A percentile compares a stretch with the other conserved stretches of the same genome.
phyloP scores from a whole-genome alignment of 805 yeast species.

The Yarrowia alimentaria region DNA sequence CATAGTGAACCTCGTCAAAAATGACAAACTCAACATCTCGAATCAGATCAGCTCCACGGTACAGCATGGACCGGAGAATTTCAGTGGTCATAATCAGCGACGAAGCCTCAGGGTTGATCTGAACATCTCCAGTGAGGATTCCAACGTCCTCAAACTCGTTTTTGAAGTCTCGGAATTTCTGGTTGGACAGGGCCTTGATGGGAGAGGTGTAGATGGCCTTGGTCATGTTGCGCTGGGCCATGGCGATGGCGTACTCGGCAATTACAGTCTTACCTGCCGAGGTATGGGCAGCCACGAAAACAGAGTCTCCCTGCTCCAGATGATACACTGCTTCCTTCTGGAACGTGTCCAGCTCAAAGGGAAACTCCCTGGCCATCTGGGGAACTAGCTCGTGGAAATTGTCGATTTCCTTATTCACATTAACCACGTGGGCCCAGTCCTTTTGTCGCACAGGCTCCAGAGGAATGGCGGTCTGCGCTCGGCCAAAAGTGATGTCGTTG shows the following conservation, averaged over 20 bases:
- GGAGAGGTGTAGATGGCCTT: constrained; percentile 96
- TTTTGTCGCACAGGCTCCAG: constrained; percentile 43
- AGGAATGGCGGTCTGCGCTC: constrained; percentile 36
- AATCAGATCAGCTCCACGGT: constrained; percentile 93
- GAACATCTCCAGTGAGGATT: constrained; percentile 95
- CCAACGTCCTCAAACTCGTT: constrained; percentile 86
- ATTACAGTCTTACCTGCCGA: constrained; percentile 99
- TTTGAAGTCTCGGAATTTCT: constrained; percentile 83
- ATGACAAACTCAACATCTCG: constrained; percentile 97
- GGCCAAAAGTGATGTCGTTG: constrained; percentile 49
- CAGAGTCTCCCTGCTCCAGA: constrained; percentile 96
- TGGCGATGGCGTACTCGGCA: constrained; percentile 96
- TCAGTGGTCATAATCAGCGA: constrained; percentile 98
- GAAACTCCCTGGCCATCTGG: constrained; percentile 90
- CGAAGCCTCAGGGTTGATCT: constrained; percentile 92
- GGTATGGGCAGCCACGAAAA: constrained; percentile 97
- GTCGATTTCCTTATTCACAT: constrained; percentile 74
- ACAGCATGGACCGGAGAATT: constrained; percentile 89
- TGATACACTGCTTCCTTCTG: constrained; percentile 97
- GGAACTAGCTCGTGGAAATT: constrained; percentile 89
- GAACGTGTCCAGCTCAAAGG: constrained; percentile 89
- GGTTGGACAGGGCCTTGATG: constrained; percentile 85
- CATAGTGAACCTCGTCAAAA: constrained; percentile 97
- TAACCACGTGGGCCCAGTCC: constrained; percentile 95
- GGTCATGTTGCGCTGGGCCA: constrained; percentile 95